Evolutionary conservation across 2,329 filamentous ascomycete species (phyloP), one percentile per base, ranked within the genome.

Genomic region (Cordyceps cicadae): DNA sequence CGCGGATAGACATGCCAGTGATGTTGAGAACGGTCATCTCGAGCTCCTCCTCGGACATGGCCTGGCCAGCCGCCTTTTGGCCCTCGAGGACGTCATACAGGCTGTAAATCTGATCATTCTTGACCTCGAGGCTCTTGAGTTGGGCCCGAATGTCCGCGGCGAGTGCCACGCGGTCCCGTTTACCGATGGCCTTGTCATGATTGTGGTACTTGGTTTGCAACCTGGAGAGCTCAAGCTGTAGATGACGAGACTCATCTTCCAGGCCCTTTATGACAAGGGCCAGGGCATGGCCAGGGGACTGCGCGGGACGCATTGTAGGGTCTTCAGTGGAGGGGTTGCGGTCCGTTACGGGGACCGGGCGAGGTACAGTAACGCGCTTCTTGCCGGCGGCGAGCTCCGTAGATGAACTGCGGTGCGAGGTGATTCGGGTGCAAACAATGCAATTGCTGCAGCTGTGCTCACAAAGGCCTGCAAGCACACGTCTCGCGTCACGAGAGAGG

Each of bases 11-110:
- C 71, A 78, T 73, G 65, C 76, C 76, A 9, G 76, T 77, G 37
- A 83, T 81, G 68, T 78, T 83, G 57, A 79, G 72, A 14, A 89
- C 78, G 0, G 87, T 89, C 67, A 86, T 77, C 67, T 88, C 86
- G 49, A 87, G 76, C 67, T 86, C 81, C 21, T 84, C 81, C 65
- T 83, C 80, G 1, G 77, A 82, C 80, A 88, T 86, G 64, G 81
- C 78, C 67, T 84, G 81, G 0, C 85, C 85, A 3, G 80, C 79
- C 39, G 79, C 78, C 75, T 88, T 90, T 70, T 92, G 89, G 6
- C 87, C 89, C 72, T 93, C 90, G 0, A 94, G 78, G 1, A 94
- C 90, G 70, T 96, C 91, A 67, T 92, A 90, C 15, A 96, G 78
- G 48, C 84, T 82, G 74, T 96, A 95, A 48, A 96, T 86, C 71